Percentiles rank a stretch among this genome's conserved stretches.
These are phyloP conservation scores for Periconia sp. DNA, from an alignment of 2,329 filamentous ascomycete genomes.

Conservation along the genomic window DNA sequence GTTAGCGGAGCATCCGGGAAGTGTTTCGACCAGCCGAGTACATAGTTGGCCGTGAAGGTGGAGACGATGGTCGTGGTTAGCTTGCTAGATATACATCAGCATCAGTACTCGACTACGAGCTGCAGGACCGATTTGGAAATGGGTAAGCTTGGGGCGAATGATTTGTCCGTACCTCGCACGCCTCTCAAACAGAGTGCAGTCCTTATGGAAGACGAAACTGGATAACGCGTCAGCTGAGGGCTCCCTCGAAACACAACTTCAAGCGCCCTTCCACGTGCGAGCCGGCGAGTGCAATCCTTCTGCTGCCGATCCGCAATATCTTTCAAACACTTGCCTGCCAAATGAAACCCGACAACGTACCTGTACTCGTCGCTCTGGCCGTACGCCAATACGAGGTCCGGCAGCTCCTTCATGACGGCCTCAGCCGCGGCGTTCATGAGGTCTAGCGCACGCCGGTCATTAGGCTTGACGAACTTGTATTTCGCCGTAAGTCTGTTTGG, in stretches of 20 bases:
- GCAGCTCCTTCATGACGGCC: conserved; percentile 80
- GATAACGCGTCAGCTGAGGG: conserved; percentile 46
- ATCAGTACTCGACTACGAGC: too few relatives aligned
- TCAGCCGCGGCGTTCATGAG: conserved; percentile 95
- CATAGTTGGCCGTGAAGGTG: conserved; percentile 91
- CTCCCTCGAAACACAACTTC: conserved; percentile 16
- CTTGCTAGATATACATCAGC: conserved; percentile 65
- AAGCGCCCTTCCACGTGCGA: conserved; percentile 8
- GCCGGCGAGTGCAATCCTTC: conserved; percentile 4
- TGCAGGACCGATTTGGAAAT: too few relatives aligned
- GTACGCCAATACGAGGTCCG: conserved; percentile 87
- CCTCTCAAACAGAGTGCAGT: conserved; percentile 82
- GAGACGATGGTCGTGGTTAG: conserved; percentile 89
- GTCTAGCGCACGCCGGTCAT: conserved; percentile 83
- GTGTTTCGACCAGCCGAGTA: conserved; percentile 77
- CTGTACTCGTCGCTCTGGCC: conserved; percentile 95
- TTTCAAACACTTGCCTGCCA: conserved; percentile 16
- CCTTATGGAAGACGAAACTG: conserved; percentile 89
- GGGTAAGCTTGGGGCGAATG: conserved; percentile 12
- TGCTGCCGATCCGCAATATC: conserved; percentile 18
- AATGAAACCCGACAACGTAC: conserved; percentile 48
- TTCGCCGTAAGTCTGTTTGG: conserved; percentile 73
- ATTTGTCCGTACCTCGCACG: conserved; percentile 67
- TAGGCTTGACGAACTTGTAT: conserved; percentile 89
- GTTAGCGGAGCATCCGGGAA: conserved; percentile 76